phyloP scores from a whole-genome alignment of 257 asterid species.

The Solanum dulcamara region DNA sequence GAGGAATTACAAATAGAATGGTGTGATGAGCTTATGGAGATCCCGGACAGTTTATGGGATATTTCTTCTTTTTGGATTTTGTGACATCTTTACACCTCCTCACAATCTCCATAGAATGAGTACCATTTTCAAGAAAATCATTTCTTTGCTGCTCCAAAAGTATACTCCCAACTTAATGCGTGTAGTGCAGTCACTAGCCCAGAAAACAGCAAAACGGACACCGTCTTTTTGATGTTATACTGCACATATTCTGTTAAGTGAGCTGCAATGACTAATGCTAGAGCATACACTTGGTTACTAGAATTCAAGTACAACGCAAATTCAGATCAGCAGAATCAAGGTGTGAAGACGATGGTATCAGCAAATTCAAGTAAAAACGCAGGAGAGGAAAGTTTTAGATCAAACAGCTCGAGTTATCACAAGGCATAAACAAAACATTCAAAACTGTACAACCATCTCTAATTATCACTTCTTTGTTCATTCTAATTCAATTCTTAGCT shows the following conservation, averaged over 20 bases:
- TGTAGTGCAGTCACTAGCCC: neutral
- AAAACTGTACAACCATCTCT: neutral
- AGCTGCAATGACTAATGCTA: no score
- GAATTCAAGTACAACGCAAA: neutral
- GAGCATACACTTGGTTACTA: neutral
- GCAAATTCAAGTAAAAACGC: no score
- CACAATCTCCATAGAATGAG: neutral
- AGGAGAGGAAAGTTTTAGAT: neutral
- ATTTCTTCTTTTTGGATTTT: neutral
- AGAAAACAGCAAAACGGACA: neutral
- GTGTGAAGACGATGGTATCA: neutral
- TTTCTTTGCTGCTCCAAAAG: no score
- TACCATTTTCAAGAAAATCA: neutral
- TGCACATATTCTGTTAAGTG: neutral
- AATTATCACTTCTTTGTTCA: neutral
- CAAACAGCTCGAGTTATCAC: neutral
- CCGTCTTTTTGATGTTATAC: neutral
- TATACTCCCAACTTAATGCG: no score
- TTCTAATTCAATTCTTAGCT: neutral
- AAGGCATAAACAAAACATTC: no score
- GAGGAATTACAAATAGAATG: accelerated
- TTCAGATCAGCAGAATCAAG: neutral
- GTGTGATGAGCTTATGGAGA: neutral
- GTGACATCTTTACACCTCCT: no score
- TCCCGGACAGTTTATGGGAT: neutral